These are phyloP conservation scores for Extremus antarcticus DNA, from an alignment of 495 filamentous ascomycete species.

Conservation along the genomic window DNA sequence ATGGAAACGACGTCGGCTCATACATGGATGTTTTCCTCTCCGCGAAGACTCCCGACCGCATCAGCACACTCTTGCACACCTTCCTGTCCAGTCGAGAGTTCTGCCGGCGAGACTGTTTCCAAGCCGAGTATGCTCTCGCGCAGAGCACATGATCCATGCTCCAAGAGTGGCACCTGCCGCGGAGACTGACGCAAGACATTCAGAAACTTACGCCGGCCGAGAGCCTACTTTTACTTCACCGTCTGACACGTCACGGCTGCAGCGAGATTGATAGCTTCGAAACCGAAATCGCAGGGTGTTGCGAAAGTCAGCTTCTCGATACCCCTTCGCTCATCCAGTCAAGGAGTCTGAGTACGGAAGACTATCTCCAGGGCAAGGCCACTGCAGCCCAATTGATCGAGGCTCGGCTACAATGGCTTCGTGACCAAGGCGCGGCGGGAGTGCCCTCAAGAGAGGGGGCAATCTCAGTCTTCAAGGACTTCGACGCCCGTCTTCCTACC, in stretches of 20 bases:
- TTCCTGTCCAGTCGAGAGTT: conserved; percentile 43
- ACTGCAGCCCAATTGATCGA: conserved; percentile 35
- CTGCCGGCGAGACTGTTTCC: conserved; percentile 41
- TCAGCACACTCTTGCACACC: conserved; percentile 44
- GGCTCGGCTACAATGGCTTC: too few relatives aligned
- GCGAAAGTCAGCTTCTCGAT: conserved; percentile 41
- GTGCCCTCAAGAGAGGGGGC: conserved; percentile 33
- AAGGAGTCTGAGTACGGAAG: conserved; percentile 38
- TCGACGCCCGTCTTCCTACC: conserved; percentile 32
- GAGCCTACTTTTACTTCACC: conserved; percentile 40
- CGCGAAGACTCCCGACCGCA: conserved; percentile 41
- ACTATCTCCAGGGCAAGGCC: conserved; percentile 39
- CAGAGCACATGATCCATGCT: conserved; percentile 31
- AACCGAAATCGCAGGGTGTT: conserved; percentile 32
- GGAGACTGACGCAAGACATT: conserved; percentile 41
- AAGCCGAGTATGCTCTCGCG: conserved; percentile 38
- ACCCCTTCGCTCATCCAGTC: conserved; percentile 40
- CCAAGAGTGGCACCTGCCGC: conserved; percentile 33
- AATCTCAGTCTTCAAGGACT: conserved; percentile 37
- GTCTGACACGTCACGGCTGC: conserved; percentile 26
- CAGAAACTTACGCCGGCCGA: conserved; percentile 44
- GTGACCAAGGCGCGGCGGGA: conserved; percentile 33
- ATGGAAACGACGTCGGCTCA: conserved; percentile 32
- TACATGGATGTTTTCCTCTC: conserved; percentile 38
- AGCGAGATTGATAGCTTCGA: not conserved